phyloP scores from a whole-genome alignment of 2,329 filamentous ascomycete species.

The Ophioceras dolichostomum region DNA sequence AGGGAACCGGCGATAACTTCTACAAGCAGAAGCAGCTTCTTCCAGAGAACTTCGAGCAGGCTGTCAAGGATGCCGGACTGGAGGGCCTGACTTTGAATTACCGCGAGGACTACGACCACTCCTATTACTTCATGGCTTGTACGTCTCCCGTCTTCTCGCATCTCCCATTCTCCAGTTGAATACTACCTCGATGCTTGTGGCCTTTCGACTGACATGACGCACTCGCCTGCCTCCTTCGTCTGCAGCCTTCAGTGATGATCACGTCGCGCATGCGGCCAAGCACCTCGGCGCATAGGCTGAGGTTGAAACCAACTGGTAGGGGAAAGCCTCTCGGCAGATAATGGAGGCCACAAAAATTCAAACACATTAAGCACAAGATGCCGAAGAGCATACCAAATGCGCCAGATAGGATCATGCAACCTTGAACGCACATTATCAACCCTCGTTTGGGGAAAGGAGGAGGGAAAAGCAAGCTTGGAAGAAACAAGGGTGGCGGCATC shows the following conservation, averaged over 20 bases:
- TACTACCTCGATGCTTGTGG: background rate
- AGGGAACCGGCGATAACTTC: constrained; percentile 91
- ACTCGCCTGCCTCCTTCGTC: too few relatives aligned
- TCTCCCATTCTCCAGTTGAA: background rate
- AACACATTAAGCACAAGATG: too few relatives aligned
- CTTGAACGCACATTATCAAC: too few relatives aligned
- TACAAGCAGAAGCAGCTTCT: constrained; percentile 89
- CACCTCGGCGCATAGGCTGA: constrained; percentile 35
- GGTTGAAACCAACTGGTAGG: too few relatives aligned
- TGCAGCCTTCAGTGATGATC: constrained; percentile 68
- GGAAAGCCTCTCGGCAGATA: too few relatives aligned
- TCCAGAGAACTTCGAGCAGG: constrained; percentile 81
- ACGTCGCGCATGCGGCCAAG: constrained; percentile 86
- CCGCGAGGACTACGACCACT: constrained; percentile 91
- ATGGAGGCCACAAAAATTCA: too few relatives aligned
- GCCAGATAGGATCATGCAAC: too few relatives aligned
- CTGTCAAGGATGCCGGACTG: constrained; percentile 63
- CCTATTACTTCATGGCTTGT: constrained; percentile 84
- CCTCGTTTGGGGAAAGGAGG: too few relatives aligned
- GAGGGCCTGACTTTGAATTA: constrained; percentile 67
- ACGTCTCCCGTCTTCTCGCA: background rate
- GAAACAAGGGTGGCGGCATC: too few relatives aligned
- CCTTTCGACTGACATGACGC: background rate
- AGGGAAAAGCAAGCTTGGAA: too few relatives aligned
- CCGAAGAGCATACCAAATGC: too few relatives aligned